A percentile compares a stretch with the other conserved stretches of the same genome.
Evolutionary conservation across 768 basidiomycete genomes (phyloP).

Genomic region (Trametes elegans): DNA sequence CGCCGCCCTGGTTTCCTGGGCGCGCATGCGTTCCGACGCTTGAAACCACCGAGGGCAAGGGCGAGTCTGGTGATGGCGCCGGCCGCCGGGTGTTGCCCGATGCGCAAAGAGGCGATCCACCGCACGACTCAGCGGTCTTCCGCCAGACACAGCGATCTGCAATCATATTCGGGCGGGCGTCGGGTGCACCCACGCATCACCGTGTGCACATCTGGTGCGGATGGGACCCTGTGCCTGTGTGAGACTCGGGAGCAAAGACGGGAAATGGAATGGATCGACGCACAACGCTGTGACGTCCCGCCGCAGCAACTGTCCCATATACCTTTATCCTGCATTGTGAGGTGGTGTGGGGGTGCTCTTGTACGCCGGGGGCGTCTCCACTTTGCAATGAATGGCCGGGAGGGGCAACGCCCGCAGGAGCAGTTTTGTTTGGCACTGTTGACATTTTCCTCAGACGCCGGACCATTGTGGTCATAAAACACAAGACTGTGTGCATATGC

Average conservation of each 20-base stretch:
- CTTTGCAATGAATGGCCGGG: not conserved
- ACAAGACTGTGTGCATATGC: no score
- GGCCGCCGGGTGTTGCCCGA: not conserved
- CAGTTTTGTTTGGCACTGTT: no score
- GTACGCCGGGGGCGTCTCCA: not conserved
- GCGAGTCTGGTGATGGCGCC: not conserved
- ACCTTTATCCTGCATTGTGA: not conserved
- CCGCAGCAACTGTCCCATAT: not conserved
- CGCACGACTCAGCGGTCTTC: not conserved
- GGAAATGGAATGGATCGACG: not conserved
- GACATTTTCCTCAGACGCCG: no score
- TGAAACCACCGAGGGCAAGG: not conserved
- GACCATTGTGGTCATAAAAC: no score
- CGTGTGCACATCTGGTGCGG: not conserved
- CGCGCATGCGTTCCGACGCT: not conserved
- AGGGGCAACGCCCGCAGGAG: no score
- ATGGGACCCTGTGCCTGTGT: not conserved
- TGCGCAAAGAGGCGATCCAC: not conserved
- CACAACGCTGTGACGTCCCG: not conserved
- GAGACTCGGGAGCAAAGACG: not conserved
- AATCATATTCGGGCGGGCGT: not conserved
- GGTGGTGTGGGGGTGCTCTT: not conserved
- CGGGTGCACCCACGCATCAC: not conserved
- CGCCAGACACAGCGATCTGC: not conserved
- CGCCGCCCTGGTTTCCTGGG: not conserved